Evolutionary conservation across 345 rosid species (phyloP).

Genomic region (Boechera stricta): DNA sequence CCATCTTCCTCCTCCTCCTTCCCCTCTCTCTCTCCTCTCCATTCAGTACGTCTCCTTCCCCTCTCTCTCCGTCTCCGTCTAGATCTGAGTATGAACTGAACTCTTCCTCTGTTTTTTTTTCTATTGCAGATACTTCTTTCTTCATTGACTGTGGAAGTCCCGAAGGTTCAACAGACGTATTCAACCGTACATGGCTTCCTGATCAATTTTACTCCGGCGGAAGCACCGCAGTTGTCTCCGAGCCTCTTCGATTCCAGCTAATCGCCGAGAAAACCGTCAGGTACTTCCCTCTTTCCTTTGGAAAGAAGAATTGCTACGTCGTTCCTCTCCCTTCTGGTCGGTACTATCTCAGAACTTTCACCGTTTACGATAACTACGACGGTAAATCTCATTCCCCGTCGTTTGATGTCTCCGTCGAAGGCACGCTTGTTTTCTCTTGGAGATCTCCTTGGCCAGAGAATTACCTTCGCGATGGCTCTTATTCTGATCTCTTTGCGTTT

Average conservation of each 20-base stretch:
- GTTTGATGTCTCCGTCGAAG: conserved; percentile 91
- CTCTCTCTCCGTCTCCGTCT: conserved; percentile 43
- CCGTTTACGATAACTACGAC: conserved; percentile 95
- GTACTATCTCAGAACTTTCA: conserved; percentile 89
- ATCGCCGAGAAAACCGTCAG: conserved; percentile 79
- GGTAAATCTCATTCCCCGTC: conserved; percentile 86
- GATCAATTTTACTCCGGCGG: conserved; percentile 91
- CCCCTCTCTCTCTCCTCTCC: conserved; percentile 40
- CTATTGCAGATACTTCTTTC: conserved; percentile 59
- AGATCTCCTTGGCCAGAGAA: conserved; percentile 78
- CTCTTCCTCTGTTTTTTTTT: neutral
- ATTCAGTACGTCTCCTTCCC: conserved; percentile 34
- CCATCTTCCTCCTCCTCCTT: conserved; percentile 32
- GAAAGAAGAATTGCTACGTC: conserved; percentile 94
- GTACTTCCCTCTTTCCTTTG: conserved; percentile 88
- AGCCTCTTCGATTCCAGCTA: conserved; percentile 77
- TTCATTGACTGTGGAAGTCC: conserved; percentile 87
- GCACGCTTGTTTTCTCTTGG: conserved; percentile 91
- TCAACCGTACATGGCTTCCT: conserved; percentile 81
- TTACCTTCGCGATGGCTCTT: conserved; percentile 79
- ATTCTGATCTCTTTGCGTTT: conserved; percentile 88
- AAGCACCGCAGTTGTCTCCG: conserved; percentile 67
- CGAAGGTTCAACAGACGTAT: conserved; percentile 58
- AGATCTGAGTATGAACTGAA: conserved; percentile 26
- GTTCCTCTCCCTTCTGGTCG: conserved; percentile 81